Percentiles rank a stretch among this genome's conserved stretches.
Evolutionary conservation across 2,329 filamentous ascomycete genomes (phyloP).

Genomic region (Orbilia ellipsospora): DNA sequence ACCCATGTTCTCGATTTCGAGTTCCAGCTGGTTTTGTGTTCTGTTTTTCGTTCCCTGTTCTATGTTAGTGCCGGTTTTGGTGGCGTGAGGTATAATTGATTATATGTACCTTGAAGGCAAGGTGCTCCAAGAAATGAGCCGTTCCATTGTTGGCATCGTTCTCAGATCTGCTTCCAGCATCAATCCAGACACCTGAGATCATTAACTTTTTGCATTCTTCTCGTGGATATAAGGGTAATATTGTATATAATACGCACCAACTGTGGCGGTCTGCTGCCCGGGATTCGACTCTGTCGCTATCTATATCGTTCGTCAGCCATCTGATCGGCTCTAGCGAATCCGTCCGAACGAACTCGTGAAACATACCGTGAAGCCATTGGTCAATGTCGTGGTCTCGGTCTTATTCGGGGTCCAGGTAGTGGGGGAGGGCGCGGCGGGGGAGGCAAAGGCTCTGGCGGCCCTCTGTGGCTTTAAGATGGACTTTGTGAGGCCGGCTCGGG

Average conservation of each 20-base stretch:
- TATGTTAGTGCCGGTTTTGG: constrained; percentile 34
- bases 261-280: constrained; percentile 62
- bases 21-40: constrained; percentile 95
- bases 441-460: constrained; percentile 54
- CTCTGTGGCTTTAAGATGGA: constrained; percentile 55
- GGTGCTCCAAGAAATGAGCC: constrained; percentile 98
- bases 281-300: constrained; percentile 61
- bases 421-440: constrained; percentile 60
- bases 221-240: constrained; percentile 61
- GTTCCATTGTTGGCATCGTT: constrained; percentile 99
- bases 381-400: constrained; percentile 95
- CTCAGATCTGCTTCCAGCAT: constrained; percentile 97
- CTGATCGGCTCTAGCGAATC: constrained; percentile 12
- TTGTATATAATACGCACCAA: constrained; percentile 43
- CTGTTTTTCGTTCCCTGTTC: constrained; percentile 87
- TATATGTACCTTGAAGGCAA: constrained; percentile 92
- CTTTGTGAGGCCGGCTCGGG: constrained; percentile 57
- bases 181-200: constrained; percentile 96
- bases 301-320: constrained; percentile 51
- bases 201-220: constrained; percentile 88
- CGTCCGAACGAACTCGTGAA: neutral
- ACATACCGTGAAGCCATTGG: constrained; percentile 91
- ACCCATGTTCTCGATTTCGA: constrained; percentile 99
- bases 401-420: constrained; percentile 71
- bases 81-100: neutral